phyloP scores from a whole-genome alignment of 805 yeast genomes.

The Nakazawaea wickerhamii region DNA sequence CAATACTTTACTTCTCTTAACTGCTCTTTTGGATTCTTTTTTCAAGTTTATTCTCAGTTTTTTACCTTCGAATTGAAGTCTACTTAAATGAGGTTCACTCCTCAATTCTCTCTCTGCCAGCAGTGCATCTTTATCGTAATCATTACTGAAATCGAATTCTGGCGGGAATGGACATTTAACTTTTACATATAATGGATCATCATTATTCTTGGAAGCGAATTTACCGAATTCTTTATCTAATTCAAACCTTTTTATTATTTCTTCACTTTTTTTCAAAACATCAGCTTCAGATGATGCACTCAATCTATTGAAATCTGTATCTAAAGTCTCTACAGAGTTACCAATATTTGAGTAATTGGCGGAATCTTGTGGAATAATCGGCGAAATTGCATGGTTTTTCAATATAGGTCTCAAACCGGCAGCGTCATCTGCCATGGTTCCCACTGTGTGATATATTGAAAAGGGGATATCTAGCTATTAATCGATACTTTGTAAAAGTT shows the following conservation, averaged over 20 bases:
- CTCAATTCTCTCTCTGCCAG: not conserved
- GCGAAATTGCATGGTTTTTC: not conserved
- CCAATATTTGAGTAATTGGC: not conserved
- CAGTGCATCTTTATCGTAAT: constrained; percentile 1
- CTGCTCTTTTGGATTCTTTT: not conserved
- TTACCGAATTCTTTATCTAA: constrained; percentile 4
- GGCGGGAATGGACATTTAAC: constrained; percentile 8
- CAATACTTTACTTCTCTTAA: constrained; percentile 4
- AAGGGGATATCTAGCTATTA: too few species aligned
- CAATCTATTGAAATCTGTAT: not conserved
- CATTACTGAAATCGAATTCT: constrained; percentile 9
- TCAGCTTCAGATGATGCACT: not conserved
- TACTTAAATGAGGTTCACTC: not conserved
- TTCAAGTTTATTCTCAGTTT: constrained; percentile 1
- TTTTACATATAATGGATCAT: constrained; percentile 9
- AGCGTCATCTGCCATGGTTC: not conserved
- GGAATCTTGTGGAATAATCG: not conserved
- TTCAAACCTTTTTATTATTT: constrained; percentile 3
- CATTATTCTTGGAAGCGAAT: not conserved
- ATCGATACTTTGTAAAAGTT: too few species aligned
- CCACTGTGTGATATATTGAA: not conserved
- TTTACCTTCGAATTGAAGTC: constrained; percentile 1
- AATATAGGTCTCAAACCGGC: not conserved
- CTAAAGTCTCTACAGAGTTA: not conserved
- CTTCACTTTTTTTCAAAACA: constrained; percentile 4